Percentiles rank a stretch among this genome's conserved stretches.
Conservation (phyloP, 2,329 filamentous ascomycete species). For the Pestalotiopsis sp. region DNA sequence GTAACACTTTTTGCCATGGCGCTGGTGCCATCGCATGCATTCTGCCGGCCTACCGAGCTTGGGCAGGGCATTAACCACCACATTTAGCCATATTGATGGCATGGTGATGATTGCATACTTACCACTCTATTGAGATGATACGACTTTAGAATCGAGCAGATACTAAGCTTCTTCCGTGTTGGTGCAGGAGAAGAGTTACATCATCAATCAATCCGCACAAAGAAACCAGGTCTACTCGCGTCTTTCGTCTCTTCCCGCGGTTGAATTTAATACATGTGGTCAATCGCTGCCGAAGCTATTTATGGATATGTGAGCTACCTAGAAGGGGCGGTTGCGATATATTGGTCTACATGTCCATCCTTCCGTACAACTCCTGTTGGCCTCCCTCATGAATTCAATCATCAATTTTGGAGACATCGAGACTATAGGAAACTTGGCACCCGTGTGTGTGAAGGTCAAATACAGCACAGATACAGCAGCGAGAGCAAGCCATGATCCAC, state of each 20-base stretch:
- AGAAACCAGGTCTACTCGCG: background rate
- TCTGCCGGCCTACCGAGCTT: background rate
- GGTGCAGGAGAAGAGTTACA: background rate
- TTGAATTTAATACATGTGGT: too few relatives aligned
- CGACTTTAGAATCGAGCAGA: background rate
- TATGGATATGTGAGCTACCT: too few relatives aligned
- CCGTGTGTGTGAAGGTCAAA: too few relatives aligned
- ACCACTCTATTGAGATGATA: background rate
- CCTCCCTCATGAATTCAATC: too few relatives aligned
- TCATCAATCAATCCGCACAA: background rate
- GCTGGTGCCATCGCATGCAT: background rate
- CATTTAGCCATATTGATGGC: background rate
- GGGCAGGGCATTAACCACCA: background rate
- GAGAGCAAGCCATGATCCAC: too few relatives aligned
- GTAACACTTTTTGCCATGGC: background rate
- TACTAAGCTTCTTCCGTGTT: background rate
- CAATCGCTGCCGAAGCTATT: too few relatives aligned
- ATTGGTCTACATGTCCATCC: too few relatives aligned
- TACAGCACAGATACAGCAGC: too few relatives aligned
- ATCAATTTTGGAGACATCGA: too few relatives aligned
- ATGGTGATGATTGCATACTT: background rate
- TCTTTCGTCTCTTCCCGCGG: background rate
- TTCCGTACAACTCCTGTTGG: too few relatives aligned
- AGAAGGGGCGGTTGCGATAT: too few relatives aligned
- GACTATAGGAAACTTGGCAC: too few relatives aligned